These are phyloP conservation scores for Eimeria zaria DNA, from an alignment of 169 alveolate species.

Conservation along the genomic window DNA sequence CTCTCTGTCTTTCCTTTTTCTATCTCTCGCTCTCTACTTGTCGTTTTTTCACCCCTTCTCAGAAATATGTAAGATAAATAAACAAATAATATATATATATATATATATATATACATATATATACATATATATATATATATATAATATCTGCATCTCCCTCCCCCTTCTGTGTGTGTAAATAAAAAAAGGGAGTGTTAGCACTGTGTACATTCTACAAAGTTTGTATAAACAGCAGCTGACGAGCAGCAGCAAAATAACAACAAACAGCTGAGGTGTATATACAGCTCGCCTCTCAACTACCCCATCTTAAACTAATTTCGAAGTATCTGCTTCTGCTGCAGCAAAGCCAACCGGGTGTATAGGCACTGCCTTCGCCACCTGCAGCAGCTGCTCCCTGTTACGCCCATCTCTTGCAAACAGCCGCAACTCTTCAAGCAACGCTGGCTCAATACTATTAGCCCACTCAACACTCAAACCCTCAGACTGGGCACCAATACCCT, in stretches of 20 bases:
- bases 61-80: no score
- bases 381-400: constrained; percentile 23
- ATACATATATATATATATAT: neutral
- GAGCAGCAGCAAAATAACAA: neutral
- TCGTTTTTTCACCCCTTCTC: no score
- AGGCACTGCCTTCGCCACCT: constrained; percentile 21
- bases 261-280: neutral
- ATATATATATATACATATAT: neutral
- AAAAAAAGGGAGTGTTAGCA: no score
- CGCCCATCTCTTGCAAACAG: neutral
- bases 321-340: neutral
- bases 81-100: no score
- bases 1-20: constrained; percentile 75
- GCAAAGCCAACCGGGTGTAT: neutral
- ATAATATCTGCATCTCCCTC: no score
- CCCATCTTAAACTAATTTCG: neutral
- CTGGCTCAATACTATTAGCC: neutral
- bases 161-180: no score
- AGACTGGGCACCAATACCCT: neutral
- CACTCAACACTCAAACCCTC: neutral
- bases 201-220: neutral
- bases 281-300: neutral
- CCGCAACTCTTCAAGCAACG: neutral
- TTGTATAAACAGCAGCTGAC: neutral
- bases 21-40: constrained; percentile 70